These are phyloP conservation scores for Ophiostoma australiae DNA, from an alignment of 2,329 filamentous ascomycete species.

Conservation along the genomic window DNA sequence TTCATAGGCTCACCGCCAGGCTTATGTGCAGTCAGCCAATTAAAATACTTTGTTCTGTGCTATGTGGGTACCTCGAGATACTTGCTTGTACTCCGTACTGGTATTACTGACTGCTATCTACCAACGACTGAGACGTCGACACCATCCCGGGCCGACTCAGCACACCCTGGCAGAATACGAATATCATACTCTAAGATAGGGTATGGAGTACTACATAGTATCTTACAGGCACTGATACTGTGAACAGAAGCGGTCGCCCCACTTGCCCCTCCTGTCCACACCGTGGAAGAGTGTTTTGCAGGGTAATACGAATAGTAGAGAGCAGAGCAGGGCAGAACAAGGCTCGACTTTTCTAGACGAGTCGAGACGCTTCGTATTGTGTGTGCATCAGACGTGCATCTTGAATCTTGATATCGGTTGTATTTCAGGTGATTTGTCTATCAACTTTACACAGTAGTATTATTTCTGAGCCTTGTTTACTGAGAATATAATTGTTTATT, in stretches of 20 bases:
- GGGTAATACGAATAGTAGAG: neutral
- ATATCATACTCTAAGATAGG: too few relatives aligned
- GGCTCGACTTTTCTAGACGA: neutral
- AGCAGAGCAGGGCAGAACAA: neutral
- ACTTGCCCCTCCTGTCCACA: constrained; percentile 1
- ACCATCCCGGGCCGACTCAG: neutral
- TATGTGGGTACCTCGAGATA: neutral
- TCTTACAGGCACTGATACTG: too few relatives aligned
- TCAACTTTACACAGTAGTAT: too few relatives aligned
- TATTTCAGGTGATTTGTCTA: neutral
- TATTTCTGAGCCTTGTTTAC: too few relatives aligned
- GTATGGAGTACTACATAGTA: too few relatives aligned
- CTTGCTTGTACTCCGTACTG: too few relatives aligned
- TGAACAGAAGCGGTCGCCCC: neutral
- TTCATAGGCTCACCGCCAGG: constrained; percentile 9
- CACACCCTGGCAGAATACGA: neutral
- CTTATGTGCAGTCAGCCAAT: neutral
- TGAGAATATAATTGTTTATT: too few relatives aligned
- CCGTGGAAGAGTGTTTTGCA: constrained; percentile 5
- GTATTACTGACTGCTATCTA: too few relatives aligned
- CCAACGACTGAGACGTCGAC: too few relatives aligned
- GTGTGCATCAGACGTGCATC: neutral
- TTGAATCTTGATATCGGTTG: neutral
- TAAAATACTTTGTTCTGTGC: neutral
- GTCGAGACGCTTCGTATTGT: neutral